phyloP scores from a whole-genome alignment of 2,329 filamentous ascomycete genomes.

The Fusarium caatingaense region DNA sequence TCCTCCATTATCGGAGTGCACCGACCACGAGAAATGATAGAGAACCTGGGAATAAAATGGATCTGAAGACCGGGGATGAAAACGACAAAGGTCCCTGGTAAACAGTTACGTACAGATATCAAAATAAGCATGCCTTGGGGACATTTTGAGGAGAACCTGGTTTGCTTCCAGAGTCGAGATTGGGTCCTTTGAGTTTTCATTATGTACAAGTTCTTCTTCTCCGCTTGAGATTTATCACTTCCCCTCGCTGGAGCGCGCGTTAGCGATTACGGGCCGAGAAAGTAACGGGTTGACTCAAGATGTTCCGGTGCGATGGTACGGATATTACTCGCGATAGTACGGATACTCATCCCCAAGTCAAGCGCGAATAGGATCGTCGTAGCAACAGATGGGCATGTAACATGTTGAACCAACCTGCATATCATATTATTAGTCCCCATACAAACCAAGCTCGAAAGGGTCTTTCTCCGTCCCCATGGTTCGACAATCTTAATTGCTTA shows the following conservation, averaged over 20 bases:
- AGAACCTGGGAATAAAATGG: constrained; percentile 7
- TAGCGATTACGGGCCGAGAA: constrained; percentile 17
- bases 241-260: not conserved
- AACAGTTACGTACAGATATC: constrained; percentile 24
- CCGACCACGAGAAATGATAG: not conserved
- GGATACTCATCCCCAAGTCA: not conserved
- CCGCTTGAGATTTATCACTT: constrained; percentile 17
- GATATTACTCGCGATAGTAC: not conserved
- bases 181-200: constrained; percentile 19
- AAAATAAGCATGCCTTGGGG: constrained; percentile 35
- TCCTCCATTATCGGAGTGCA: constrained; percentile 25
- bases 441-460: not conserved
- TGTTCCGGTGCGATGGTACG: not conserved
- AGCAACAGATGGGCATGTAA: not conserved
- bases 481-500: constrained; percentile 40
- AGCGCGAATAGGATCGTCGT: not conserved
- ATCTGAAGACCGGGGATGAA: constrained; percentile 4
- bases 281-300: constrained; percentile 8
- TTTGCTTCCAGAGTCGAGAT: not conserved
- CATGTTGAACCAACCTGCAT: not conserved
- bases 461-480: constrained; percentile 26
- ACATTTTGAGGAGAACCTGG: constrained; percentile 36
- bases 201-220: constrained; percentile 24
- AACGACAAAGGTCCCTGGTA: not conserved
- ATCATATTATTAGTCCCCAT: constrained; percentile 1